phyloP scores from a whole-genome alignment of 169 alveolate species.

The Perkinsus chesapeaki region DNA sequence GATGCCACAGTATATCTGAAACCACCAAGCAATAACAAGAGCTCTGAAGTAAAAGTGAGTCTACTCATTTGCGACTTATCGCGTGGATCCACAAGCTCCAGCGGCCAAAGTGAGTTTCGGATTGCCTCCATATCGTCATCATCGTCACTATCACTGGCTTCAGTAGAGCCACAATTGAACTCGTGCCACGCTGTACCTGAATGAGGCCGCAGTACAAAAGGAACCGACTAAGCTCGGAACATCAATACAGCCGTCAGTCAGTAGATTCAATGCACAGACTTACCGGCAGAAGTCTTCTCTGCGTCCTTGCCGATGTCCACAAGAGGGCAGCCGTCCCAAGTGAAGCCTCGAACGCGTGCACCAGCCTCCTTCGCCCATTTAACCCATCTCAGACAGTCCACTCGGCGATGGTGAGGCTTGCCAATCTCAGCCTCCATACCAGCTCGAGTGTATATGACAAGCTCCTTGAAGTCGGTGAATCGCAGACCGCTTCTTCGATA shows the following conservation, averaged over 20 bases:
- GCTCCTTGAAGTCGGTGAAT: constrained; percentile 54
- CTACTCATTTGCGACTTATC: constrained; percentile 57
- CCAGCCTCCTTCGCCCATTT: constrained; percentile 42
- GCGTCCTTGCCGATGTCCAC: background rate
- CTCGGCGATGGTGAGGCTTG: constrained; percentile 22
- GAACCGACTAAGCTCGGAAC: no score
- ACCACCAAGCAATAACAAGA: no score
- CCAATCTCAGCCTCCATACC: constrained; percentile 7
- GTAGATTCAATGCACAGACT: background rate
- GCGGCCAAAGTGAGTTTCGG: constrained; percentile 32
- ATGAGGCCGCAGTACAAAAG: no score
- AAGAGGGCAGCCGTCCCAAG: background rate
- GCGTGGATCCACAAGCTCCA: constrained; percentile 61
- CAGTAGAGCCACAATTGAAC: background rate
- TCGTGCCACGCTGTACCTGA: background rate
- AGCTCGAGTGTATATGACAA: constrained; percentile 20
- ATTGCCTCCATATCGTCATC: background rate
- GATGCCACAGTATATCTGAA: background rate
- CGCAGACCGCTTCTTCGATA: constrained; percentile 78
- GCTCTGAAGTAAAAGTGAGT: no score
- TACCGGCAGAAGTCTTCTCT: background rate
- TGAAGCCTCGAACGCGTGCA: constrained; percentile 42
- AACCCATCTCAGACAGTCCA: constrained; percentile 24
- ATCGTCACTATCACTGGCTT: background rate
- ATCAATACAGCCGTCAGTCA: no score